Evolutionary conservation across 2,329 filamentous ascomycete genomes (phyloP).

Genomic region (Diplodia intermedia): DNA sequence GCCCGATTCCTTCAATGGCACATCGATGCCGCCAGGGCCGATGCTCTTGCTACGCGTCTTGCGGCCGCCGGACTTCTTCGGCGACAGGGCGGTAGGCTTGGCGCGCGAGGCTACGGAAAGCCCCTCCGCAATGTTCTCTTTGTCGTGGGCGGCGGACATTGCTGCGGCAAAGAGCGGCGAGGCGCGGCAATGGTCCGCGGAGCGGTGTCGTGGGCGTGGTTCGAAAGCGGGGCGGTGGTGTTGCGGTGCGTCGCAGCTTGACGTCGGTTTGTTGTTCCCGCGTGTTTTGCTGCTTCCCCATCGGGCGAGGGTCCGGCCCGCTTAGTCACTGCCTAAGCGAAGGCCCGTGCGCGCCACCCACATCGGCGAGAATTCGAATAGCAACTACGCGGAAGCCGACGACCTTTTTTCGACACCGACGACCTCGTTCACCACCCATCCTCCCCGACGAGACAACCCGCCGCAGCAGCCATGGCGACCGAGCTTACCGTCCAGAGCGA

Average conservation of each 20-base stretch:
- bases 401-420: constrained; percentile 32
- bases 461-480: constrained; percentile 52
- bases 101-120: constrained; percentile 43
- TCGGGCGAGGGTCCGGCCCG: constrained; percentile 18
- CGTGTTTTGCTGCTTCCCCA: constrained; percentile 31
- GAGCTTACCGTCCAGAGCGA: constrained; percentile 85
- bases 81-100: constrained; percentile 40
- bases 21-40: constrained; percentile 87
- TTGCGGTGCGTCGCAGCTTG: background rate
- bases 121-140: constrained; percentile 70
- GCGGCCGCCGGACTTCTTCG: constrained; percentile 41
- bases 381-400: constrained; percentile 10
- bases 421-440: constrained; percentile 31
- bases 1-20: constrained; percentile 70
- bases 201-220: background rate
- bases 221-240: constrained; percentile 1
- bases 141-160: constrained; percentile 57
- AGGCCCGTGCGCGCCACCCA: constrained; percentile 27
- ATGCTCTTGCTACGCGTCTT: constrained; percentile 87
- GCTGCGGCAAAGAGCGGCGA: background rate
- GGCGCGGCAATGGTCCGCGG: background rate
- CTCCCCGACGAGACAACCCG: constrained; percentile 32
- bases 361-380: constrained; percentile 25
- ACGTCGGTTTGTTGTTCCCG: constrained; percentile 31
- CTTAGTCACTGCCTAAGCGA: constrained; percentile 31